Base-by-base conservation (phyloP, 23 red algal genomes). In the Gracilariopsis chorda region DNA sequence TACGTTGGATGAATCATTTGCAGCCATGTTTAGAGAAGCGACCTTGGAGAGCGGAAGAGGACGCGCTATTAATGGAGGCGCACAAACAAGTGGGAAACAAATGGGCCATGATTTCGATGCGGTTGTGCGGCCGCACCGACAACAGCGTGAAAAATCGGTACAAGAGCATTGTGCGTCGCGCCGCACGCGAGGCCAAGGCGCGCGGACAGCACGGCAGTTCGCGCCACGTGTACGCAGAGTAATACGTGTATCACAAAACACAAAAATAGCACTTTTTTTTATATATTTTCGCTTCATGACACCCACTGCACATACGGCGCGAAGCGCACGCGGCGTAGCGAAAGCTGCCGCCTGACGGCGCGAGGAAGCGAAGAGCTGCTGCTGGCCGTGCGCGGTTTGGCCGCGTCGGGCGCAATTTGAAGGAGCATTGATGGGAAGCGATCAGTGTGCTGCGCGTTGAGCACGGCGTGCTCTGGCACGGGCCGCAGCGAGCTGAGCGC, bases 61-160 rank as follows among this genome's bases (percentile, higher is more conserved):
- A 98, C 55, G 40, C 51, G 24, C 61, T 86, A 63, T 63, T 98
- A 24, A 20, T 82, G 55, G 63, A 78, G 28, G 87, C 87, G 46
- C 96, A 98, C 75, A 48, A 58, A 8, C 68, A 67, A 47, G 57
- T 95, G 30, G 96, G 96, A 17, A 98, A 98, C 78, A 83, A 78
- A 37, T 98, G 96, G 96, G 88, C 93, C 24, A 46, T 87, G 33
- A 94, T 98, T 51, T 70, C 88, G 36, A 70, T 76, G 34, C 61
- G 67, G 29, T 68, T 98, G 65, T 71, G 84, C 29, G 96, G 96
- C 9, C 65, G 96, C 48, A 93, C 92, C 4, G 96, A 98, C 78
- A 98, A 98, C 55, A 72, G 88, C 23, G 90, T 98, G 69, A 98
- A 98, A 73, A 98, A 98, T 57, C 87, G 94, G 44, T 98, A 86